Evolutionary conservation across 352 stramenopile species (phyloP), one percentile per base, ranked within the genome.

Genomic region (Globisporangium acanthophoron): DNA sequence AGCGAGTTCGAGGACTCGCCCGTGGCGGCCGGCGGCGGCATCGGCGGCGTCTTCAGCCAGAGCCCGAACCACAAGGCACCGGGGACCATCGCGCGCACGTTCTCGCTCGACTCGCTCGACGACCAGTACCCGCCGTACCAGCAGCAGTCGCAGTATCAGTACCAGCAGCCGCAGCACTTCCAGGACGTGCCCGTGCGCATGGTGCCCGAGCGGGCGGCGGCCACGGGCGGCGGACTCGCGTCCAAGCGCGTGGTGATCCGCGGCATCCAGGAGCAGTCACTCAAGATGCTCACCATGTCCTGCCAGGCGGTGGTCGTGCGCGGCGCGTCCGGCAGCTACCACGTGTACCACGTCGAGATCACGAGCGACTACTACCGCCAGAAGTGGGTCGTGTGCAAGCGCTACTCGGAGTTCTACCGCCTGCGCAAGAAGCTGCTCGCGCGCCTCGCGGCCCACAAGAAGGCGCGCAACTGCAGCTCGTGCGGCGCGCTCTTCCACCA

Each of bases 351-450:
- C 62, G 37, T 94, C 35, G 84, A 91, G 62, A 90, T 94, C 70
- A 90, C 85, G 20, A 91, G 82, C 66, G 85, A 94, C 55, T 94
- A 78, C 63, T 94, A 94, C 80, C 90, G 92, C 61, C 85, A 94
- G 60, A 89, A 90, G 61, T 94, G 85, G 85, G 77, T 94, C 59
- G 85, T 90, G 13, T 94, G 85, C 75, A 91, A 94, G 65, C 82
- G 85, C 47, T 94, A 90, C 66, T 94, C 85, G 21, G 85, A 94
- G 64, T 87, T 94, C 61, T 84, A 94, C 56, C 80, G 85, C 5
- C 65, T 94, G 20, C 85, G 85, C 54, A 94, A 94, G 66, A 71
- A 70, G 12, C 43, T 94, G 24, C 67, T 94, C 6, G 69, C 76
- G 15, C 73, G 75, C 43, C 69, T 94, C 9, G 60, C 70, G 4